These are phyloP conservation scores for Salix dunnii DNA, from an alignment of 345 rosid species.

Conservation along the genomic window DNA sequence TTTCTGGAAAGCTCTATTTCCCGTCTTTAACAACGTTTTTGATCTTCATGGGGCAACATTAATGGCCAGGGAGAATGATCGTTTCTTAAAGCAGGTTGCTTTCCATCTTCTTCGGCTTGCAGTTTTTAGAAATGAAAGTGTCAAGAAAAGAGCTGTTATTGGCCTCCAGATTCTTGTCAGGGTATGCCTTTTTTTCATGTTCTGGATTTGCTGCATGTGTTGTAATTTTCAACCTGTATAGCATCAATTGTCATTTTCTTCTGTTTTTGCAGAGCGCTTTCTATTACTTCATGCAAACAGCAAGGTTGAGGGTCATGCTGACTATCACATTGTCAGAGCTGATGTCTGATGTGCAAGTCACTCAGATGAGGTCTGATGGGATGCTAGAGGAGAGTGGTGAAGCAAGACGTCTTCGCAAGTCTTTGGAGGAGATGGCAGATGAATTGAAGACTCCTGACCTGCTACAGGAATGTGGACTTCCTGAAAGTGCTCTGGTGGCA, in stretches of 20 bases:
- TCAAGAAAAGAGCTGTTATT: slow-evolving; percentile 89
- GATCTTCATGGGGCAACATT: slow-evolving; percentile 95
- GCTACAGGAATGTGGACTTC: slow-evolving; percentile 76
- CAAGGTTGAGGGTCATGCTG: slow-evolving; percentile 91
- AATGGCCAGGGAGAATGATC: slow-evolving; percentile 98
- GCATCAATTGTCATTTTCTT: slow-evolving; percentile 20
- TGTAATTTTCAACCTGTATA: background rate
- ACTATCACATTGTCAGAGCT: slow-evolving; percentile 94
- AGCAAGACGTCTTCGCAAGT: slow-evolving; percentile 78
- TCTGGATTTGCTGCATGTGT: slow-evolving; percentile 8
- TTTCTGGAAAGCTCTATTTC: slow-evolving; percentile 86
- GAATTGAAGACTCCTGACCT: slow-evolving; percentile 61
- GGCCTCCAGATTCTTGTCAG: slow-evolving; percentile 91
- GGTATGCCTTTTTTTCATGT: slow-evolving; percentile 48
- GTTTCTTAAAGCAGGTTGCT: slow-evolving; percentile 94
- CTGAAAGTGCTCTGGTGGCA: slow-evolving; percentile 56
- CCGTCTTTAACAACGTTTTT: slow-evolving; percentile 69
- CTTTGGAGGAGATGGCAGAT: slow-evolving; percentile 91
- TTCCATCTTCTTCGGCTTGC: slow-evolving; percentile 96
- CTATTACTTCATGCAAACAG: slow-evolving; percentile 78
- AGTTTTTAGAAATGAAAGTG: slow-evolving; percentile 88
- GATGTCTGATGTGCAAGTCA: slow-evolving; percentile 95
- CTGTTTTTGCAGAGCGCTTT: slow-evolving; percentile 78
- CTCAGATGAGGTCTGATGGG: slow-evolving; percentile 93
- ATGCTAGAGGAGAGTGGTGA: slow-evolving; percentile 95